Conservation (phyloP, 1,284 basidiomycete species). For the Coniferiporia sulphurascens region DNA sequence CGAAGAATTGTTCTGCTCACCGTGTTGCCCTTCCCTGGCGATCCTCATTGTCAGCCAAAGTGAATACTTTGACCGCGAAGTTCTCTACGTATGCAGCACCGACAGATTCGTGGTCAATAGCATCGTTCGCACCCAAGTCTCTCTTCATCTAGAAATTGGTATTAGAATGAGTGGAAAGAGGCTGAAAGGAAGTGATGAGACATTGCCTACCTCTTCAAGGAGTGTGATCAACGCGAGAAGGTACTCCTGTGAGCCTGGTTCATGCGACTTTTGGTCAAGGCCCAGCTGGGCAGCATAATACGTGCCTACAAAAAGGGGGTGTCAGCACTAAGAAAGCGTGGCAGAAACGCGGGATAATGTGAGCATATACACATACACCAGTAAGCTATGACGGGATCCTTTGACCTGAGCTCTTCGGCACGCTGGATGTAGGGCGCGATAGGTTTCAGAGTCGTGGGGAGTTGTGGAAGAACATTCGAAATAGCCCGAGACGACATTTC, state of each 20-base stretch:
- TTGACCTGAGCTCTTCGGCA: constrained; percentile 76
- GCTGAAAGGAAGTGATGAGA: constrained; percentile 3
- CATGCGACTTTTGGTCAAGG: constrained; percentile 62
- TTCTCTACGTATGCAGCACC: constrained; percentile 90
- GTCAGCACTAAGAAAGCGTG: constrained; percentile 9
- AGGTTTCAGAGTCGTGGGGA: constrained; percentile 56
- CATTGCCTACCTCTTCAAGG: constrained; percentile 60
- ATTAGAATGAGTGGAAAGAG: background rate
- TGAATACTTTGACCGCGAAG: constrained; percentile 88
- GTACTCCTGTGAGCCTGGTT: constrained; percentile 59
- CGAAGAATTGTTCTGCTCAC: constrained; percentile 34
- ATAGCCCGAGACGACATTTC: constrained; percentile 8
- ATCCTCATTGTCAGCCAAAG: constrained; percentile 88
- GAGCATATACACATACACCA: constrained; percentile 68
- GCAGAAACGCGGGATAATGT: background rate
- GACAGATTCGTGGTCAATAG: constrained; percentile 77
- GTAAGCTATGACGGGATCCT: constrained; percentile 87
- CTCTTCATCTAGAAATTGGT: constrained; percentile 53
- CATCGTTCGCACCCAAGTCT: constrained; percentile 71
- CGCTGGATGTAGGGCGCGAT: constrained; percentile 82
- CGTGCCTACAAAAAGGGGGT: constrained; percentile 48
- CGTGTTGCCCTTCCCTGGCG: constrained; percentile 70
- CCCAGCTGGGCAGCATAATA: constrained; percentile 91
- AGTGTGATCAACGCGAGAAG: constrained; percentile 72
- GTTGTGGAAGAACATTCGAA: constrained; percentile 38